These are phyloP conservation scores for Malus asiatica DNA, from an alignment of 306 rosid species.

Conservation along the genomic window DNA sequence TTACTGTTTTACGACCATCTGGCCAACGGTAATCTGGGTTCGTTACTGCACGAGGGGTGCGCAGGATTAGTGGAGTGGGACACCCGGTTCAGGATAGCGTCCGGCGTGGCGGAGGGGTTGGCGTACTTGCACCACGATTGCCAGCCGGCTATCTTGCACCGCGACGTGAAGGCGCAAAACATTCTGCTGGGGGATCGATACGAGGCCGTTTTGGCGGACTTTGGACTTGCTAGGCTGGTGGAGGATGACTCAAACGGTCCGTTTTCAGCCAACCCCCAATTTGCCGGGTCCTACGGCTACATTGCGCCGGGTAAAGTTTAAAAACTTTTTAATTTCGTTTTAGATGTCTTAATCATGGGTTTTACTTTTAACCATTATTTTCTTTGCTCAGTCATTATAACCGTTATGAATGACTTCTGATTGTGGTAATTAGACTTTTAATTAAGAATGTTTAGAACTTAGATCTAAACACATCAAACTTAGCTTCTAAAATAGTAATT, in stretches of 20 bases:
- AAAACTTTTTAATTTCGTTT: not conserved
- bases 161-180: conserved; percentile 78
- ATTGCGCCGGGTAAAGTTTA: conserved; percentile 73
- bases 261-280: conserved; percentile 58
- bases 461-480: not conserved
- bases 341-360: not conserved
- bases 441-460: not conserved
- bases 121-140: conserved; percentile 90
- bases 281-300: conserved; percentile 94
- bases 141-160: conserved; percentile 87
- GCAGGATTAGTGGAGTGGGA: conserved; percentile 78
- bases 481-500: not conserved
- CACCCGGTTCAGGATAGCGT: conserved; percentile 75
- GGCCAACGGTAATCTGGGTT: conserved; percentile 56
- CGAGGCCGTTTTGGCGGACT: conserved; percentile 86
- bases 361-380: not conserved
- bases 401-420: not conserved
- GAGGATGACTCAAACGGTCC: conserved; percentile 52
- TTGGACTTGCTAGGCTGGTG: conserved; percentile 75
- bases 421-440: not conserved
- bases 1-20: conserved; percentile 64
- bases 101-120: conserved; percentile 77
- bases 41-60: conserved; percentile 60
- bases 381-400: not conserved
- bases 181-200: conserved; percentile 65